Evolutionary conservation across 805 yeast genomes (phyloP).

Genomic region (Sugiyamaella valdiviana): DNA sequence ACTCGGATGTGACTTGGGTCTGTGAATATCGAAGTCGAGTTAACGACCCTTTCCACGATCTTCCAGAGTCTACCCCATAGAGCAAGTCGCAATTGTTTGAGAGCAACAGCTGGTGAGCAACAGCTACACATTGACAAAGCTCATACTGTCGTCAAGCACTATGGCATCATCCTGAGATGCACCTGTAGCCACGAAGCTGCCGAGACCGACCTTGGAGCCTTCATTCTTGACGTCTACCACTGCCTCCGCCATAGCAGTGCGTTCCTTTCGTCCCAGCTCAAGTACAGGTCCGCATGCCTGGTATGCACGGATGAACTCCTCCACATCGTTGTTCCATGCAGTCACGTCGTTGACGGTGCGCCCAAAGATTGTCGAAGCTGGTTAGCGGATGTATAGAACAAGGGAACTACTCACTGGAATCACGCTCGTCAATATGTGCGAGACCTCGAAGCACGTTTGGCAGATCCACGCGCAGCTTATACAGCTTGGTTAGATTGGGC

Average conservation of each 20-base stretch:
- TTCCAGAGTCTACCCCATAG: too few species aligned
- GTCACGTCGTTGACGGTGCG: constrained; percentile 9
- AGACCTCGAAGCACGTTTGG: constrained; percentile 15
- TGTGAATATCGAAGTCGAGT: too few species aligned
- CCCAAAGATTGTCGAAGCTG: constrained; percentile 11
- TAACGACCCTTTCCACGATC: too few species aligned
- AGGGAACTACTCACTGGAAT: constrained; percentile 9
- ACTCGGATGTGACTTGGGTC: too few species aligned
- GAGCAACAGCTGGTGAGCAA: too few species aligned
- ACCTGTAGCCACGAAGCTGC: constrained; percentile 7
- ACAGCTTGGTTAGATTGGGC: constrained; percentile 7
- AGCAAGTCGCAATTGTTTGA: too few species aligned
- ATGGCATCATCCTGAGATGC: constrained; percentile 5
- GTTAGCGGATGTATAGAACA: neutral
- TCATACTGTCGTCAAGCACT: constrained; percentile 6
- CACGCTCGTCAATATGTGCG: constrained; percentile 20
- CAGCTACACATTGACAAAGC: constrained; percentile 5
- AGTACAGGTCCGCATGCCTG: constrained; percentile 5
- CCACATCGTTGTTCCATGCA: constrained; percentile 11
- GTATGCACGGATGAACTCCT: constrained; percentile 11
- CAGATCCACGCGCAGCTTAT: constrained; percentile 16
- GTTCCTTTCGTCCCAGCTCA: constrained; percentile 10
- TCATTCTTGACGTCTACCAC: neutral
- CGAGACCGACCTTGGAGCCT: constrained; percentile 2
- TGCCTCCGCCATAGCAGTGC: constrained; percentile 2